Percentiles rank a stretch among this genome's conserved stretches.
Conservation (phyloP, 73 alveolate species). For the Tetrahymena borealis region DNA sequence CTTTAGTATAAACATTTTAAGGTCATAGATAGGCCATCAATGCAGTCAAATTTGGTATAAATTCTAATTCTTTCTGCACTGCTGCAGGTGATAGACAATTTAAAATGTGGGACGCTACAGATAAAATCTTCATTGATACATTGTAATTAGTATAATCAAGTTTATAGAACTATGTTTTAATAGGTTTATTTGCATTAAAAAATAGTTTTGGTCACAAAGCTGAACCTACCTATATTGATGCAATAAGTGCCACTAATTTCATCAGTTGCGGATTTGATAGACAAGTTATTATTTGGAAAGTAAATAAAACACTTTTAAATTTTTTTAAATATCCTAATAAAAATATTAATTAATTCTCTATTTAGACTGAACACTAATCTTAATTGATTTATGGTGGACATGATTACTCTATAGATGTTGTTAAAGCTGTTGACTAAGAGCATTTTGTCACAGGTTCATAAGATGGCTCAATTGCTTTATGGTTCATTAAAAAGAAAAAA, state of each 20-base stretch:
- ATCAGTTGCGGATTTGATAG: slow-evolving; percentile 29
- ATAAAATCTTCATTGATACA: slow-evolving; percentile 24
- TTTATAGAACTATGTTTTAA: background rate
- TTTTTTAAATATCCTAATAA: background rate
- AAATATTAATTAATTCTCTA: background rate
- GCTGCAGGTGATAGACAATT: slow-evolving; percentile 31
- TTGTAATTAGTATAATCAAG: slow-evolving; percentile 9
- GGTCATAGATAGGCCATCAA: slow-evolving; percentile 27
- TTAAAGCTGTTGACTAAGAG: slow-evolving; percentile 21
- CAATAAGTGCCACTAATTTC: slow-evolving; percentile 28
- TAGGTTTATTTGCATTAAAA: background rate
- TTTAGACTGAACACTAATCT: slow-evolving; percentile 14
- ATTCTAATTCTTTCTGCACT: slow-evolving; percentile 22
- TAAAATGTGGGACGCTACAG: slow-evolving; percentile 33
- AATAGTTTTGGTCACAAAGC: slow-evolving; percentile 37
- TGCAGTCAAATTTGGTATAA: slow-evolving; percentile 35
- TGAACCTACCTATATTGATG: slow-evolving; percentile 32
- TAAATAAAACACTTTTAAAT: background rate
- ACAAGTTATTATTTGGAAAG: slow-evolving; percentile 36
- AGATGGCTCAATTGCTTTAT: slow-evolving; percentile 10
- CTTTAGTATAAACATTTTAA: slow-evolving; percentile 17
- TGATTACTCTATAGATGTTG: slow-evolving; percentile 33
- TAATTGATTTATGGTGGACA: slow-evolving; percentile 27
- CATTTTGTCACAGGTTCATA: slow-evolving; percentile 18
- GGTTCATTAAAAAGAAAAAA: slow-evolving; percentile 28